These are phyloP conservation scores for Passiflora organensis DNA, from an alignment of 345 rosid genomes.

Conservation along the genomic window DNA sequence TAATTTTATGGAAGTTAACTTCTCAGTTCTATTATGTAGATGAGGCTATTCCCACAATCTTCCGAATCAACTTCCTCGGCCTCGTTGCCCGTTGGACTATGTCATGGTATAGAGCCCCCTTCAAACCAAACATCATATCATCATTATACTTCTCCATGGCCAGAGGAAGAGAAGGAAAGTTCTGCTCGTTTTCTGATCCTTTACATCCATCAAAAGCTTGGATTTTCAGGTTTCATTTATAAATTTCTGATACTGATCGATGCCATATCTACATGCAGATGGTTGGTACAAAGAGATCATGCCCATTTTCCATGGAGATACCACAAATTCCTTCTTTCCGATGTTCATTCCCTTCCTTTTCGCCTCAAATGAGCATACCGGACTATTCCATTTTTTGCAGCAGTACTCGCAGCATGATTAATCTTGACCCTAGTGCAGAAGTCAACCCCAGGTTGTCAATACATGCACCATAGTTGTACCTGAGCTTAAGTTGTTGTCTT, in stretches of 20 bases:
- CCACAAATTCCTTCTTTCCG: slow-evolving; percentile 20
- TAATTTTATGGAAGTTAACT: not conserved
- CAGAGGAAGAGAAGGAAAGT: slow-evolving; percentile 45
- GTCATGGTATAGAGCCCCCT: slow-evolving; percentile 51
- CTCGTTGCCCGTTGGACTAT: slow-evolving; percentile 29
- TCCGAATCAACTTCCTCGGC: slow-evolving; percentile 17
- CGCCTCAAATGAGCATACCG: slow-evolving; percentile 7
- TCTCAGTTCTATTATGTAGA: slow-evolving; percentile 24
- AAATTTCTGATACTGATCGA: too few species aligned
- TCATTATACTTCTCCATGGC: slow-evolving; percentile 20
- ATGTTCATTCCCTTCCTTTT: slow-evolving; percentile 12
- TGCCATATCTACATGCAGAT: slow-evolving; percentile 24
- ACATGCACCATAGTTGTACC: not conserved
- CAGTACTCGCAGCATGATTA: slow-evolving; percentile 3
- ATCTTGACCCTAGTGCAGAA: slow-evolving; percentile 21
- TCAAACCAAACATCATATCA: slow-evolving; percentile 44
- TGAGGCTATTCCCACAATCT: slow-evolving; percentile 25
- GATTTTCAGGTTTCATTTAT: too few species aligned
- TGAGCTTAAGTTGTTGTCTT: too few species aligned
- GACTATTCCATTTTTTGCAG: slow-evolving; percentile 19
- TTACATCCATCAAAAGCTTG: too few species aligned
- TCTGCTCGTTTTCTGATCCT: too few species aligned
- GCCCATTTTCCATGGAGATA: slow-evolving; percentile 30
- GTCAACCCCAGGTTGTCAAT: slow-evolving; percentile 34
- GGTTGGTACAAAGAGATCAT: slow-evolving; percentile 33